Base-by-base conservation (phyloP, 306 rosid species). In the Hippophae rhamnoides region DNA sequence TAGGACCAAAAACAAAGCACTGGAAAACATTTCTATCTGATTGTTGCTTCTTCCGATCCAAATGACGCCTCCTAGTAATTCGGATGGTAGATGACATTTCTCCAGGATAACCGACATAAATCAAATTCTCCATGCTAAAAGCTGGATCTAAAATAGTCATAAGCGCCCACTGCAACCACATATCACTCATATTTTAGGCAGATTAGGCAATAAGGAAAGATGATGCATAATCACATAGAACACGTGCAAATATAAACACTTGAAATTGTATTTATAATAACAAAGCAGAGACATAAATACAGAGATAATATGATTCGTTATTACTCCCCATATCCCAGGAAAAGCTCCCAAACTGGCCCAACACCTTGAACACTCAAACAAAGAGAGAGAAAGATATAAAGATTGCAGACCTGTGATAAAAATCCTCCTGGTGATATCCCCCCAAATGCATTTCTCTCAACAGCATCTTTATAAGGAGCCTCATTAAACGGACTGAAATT, bases 1-100 rank as follows among this genome's bases (percentile, higher is more conserved):
- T 83, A 60, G 99, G 93, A 70, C 99, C 99, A 65, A 93, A 93
- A 51, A 93, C 95, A 61, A 83, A 88, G 83, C 99, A 93, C 56
- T 88, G 99, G 75, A 83, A 72, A 56, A 86, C 95, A 63, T 72
- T 84, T 77, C 97, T 77, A n/a, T 88, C 99, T 18, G 89, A 76
- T 40, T 53, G 89, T 56, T 92, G 95, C 75, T 78, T 85, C 79
- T 92, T 88, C 62, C 89, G 89, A 75, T 92, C 96, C 63, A 70
- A 43, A 45, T 88, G 88, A 13, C 94, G 69, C 87, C 57, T 88
- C 77, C 90, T 78, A 60, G 96, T 88, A 62, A 88, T 76, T 43
- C 82, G 90, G 60, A 85, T 72, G 54, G 95, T 71, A 74, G 96
- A 83, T 40, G 76, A 74, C 9, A 84, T 82, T 62, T 92, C 99